Percentiles rank a stretch among this genome's conserved stretches.
Evolutionary conservation across 345 rosid genomes (phyloP).

Genomic region (Linum lewisii): DNA sequence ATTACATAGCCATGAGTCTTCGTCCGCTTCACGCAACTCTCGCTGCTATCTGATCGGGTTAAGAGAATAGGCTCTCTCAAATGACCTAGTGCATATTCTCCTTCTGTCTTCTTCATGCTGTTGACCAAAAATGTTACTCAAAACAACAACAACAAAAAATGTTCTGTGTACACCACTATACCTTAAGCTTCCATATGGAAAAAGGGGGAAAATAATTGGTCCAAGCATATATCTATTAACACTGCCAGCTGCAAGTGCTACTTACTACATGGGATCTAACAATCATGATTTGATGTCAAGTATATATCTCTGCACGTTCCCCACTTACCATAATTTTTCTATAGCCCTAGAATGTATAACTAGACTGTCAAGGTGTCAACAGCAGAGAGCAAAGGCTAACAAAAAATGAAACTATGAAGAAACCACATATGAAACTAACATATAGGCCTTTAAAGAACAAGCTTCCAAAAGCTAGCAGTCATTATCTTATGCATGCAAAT

Average conservation of each 20-base stretch:
- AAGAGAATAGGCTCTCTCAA: slow-evolving; percentile 37
- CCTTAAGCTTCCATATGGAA: neutral
- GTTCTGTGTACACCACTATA: neutral
- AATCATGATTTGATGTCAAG: neutral
- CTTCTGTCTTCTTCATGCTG: slow-evolving; percentile 30
- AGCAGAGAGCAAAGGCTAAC: too few relatives aligned
- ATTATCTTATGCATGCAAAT: too few relatives aligned
- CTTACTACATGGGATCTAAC: neutral
- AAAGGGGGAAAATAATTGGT: neutral
- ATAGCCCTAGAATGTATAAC: too few relatives aligned
- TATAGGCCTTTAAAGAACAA: too few relatives aligned
- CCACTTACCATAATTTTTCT: too few relatives aligned
- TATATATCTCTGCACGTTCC: too few relatives aligned
- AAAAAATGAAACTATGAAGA: too few relatives aligned
- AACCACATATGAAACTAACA: too few relatives aligned
- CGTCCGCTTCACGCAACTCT: slow-evolving; percentile 37
- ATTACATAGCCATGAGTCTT: slow-evolving; percentile 52
- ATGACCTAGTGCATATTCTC: slow-evolving; percentile 31
- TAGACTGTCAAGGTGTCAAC: too few relatives aligned
- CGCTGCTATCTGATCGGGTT: slow-evolving; percentile 34
- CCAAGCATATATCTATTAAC: neutral
- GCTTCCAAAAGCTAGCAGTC: too few relatives aligned
- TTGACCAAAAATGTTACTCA: slow-evolving; percentile 14
- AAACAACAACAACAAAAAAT: slow-evolving; percentile 15
- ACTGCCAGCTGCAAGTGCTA: neutral